Percentiles rank a stretch among this genome's conserved stretches.
Conservation (phyloP, 352 stramenopile species). For the Phytophthora europaea region DNA sequence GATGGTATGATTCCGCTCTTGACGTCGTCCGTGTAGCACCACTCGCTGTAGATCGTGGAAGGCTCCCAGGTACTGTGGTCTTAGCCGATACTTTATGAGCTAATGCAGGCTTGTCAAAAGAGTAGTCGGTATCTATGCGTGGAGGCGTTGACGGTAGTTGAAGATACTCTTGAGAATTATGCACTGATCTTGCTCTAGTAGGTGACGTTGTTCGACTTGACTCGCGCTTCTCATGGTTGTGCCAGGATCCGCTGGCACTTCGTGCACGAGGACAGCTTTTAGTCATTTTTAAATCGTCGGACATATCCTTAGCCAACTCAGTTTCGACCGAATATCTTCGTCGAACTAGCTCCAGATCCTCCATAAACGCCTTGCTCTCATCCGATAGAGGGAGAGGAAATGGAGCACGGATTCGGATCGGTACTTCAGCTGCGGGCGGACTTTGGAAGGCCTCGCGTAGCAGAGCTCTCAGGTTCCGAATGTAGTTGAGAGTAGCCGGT, state of each 20-base stretch:
- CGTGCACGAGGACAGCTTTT: not conserved
- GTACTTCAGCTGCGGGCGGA: not conserved
- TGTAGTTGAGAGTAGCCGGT: not conserved
- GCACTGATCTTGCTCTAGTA: not conserved
- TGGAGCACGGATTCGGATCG: slow-evolving; percentile 13
- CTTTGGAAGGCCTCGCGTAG: slow-evolving; percentile 1
- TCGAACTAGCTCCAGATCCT: not conserved
- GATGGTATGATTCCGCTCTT: not conserved
- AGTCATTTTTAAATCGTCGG: not conserved
- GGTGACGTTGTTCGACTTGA: not conserved
- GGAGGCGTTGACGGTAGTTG: not conserved
- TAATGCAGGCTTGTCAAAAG: not conserved
- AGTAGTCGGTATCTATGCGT: not conserved
- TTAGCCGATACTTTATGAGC: not conserved
- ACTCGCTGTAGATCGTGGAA: not conserved
- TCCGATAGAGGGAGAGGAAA: slow-evolving; percentile 16
- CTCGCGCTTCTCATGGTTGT: not conserved
- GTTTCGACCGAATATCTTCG: not conserved
- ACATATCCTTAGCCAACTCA: not conserved
- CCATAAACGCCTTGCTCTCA: slow-evolving; percentile 17
- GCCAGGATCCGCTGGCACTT: not conserved
- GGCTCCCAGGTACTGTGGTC: not conserved
- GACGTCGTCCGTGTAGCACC: not conserved
- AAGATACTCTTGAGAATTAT: not conserved
- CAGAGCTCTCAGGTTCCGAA: not conserved